Base-by-base conservation (phyloP, 495 filamentous ascomycete species). In the Bacidia rubella region DNA sequence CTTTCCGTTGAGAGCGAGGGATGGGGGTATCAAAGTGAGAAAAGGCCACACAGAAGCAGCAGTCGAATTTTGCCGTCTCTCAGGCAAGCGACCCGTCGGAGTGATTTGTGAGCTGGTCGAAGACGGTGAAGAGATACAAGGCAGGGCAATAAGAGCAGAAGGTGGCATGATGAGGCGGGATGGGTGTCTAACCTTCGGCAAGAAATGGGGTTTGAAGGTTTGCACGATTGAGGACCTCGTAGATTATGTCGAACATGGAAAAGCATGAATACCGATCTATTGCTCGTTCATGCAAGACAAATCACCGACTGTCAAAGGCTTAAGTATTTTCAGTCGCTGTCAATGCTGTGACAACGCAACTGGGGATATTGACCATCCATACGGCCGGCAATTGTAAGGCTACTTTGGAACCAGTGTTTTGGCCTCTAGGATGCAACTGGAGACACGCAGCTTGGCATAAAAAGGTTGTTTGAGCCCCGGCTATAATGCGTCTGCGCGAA, bases 201-300 rank as follows among this genome's bases (percentile, higher is more conserved):
- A 78, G 66, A 79, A 74, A 64, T 97, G 86, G 83, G 89, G 88
- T 10, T 68, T 97, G 56, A 90, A 83, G 70, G 87, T 94, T 39
- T 94, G 90, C 66, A 97, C 92, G 7, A 97, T 98, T 68, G 90
- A 89, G 63, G 88, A 86, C 65, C 68, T 98, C 68, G 83, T 90
- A 38, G 71, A 65, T 52, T 86, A 90, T 66, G 63, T 97, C 20
- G 9, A 44, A 20, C 9, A 35, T n/a, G 9, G 46, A 84, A 94
- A 68, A 78, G 58, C 46, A 44, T 9, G 32, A 10, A n/a, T 39
- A 39, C 10, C 32, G n/a, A n/a, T n/a, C n/a, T n/a, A n/a, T n/a
- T n/a, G n/a, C n/a, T n/a, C n/a, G n/a, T n/a, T n/a, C n/a, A n/a
- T n/a, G n/a, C n/a, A n/a, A n/a, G n/a, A n/a, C n/a, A n/a, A n/a